Evolutionary conservation across 2,329 filamentous ascomycete species (phyloP).

Genomic region (Cercospora brassicicola): DNA sequence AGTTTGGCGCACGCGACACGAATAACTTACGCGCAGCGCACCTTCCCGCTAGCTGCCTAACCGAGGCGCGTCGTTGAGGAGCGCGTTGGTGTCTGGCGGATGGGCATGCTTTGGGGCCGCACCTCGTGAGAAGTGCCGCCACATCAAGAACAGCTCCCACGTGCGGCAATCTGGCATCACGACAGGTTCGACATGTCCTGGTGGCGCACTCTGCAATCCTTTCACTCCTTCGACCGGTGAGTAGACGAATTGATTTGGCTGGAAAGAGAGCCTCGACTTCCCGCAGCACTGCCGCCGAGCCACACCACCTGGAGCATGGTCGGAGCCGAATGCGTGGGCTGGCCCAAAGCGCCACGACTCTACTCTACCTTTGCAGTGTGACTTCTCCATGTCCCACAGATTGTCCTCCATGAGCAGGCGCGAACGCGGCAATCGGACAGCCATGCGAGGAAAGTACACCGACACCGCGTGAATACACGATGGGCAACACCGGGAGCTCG

Average conservation of each 20-base stretch:
- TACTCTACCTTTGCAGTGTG: neutral
- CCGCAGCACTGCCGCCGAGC: too few species aligned
- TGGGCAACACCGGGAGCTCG: slow-evolving; percentile 5
- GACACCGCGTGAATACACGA: neutral
- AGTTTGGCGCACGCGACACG: too few species aligned
- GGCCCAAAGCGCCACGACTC: neutral
- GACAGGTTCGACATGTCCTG: too few species aligned
- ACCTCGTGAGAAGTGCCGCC: neutral
- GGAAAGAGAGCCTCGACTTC: neutral
- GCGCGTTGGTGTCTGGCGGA: too few species aligned
- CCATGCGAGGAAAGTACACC: neutral
- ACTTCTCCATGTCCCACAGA: neutral
- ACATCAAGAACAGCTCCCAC: neutral
- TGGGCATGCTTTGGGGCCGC: neutral
- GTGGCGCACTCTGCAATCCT: too few species aligned
- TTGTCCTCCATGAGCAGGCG: neutral
- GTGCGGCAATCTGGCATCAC: neutral
- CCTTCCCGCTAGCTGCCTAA: neutral
- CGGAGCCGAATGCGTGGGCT: neutral
- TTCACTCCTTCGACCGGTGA: too few species aligned
- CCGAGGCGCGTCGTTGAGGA: neutral
- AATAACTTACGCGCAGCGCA: too few species aligned
- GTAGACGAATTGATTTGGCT: too few species aligned
- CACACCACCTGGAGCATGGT: neutral
- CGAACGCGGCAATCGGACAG: neutral